Evolutionary conservation across 1,139 yeast genomes (phyloP), one percentile per base, ranked within the genome.

Genomic region (Lodderomyces theae): DNA sequence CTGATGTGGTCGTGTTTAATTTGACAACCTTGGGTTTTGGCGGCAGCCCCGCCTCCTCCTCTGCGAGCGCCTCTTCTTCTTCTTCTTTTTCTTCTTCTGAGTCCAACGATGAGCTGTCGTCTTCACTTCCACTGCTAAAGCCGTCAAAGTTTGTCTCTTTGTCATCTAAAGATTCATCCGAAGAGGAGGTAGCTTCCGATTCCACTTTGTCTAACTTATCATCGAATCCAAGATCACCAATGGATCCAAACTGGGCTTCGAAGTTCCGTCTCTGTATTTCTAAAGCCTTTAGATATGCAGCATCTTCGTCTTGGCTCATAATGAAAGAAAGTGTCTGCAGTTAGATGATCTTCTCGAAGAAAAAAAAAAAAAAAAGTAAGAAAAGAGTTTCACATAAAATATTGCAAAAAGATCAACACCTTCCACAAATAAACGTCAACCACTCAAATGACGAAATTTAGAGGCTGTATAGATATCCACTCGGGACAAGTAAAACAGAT

Each of bases 381-480:
- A 4, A 25, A 12, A n/a, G 3, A n/a, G n/a, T n/a, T n/a, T n/a
- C n/a, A n/a, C n/a, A n/a, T n/a, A n/a, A n/a, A n/a, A n/a, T n/a
- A n/a, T n/a, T n/a, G n/a, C n/a, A n/a, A n/a, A n/a, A n/a, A n/a
- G n/a, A n/a, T n/a, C n/a, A n/a, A n/a, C n/a, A n/a, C n/a, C n/a
- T n/a, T n/a, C 16, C 32, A 25, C 29, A 4, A n/a, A n/a, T 16
- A 11, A 12, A 24, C n/a, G 22, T 41, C 38, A n/a, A n/a, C n/a
- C n/a, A n/a, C 25, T 16, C 35, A 33, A 16, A 90, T 90, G 97
- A 90, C 97, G 1, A 74, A 74, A 44, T 94, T 87, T 64, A 79
- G 92, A 57, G 98, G 97, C 1, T 92, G 98, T 55, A 92, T 92
- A 33, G 98, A 92, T 60, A 82, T 92, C 47, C 98, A 92, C 60